Evolutionary conservation across 1,284 basidiomycete genomes (phyloP).

Genomic region (Porogramme epimiltina): DNA sequence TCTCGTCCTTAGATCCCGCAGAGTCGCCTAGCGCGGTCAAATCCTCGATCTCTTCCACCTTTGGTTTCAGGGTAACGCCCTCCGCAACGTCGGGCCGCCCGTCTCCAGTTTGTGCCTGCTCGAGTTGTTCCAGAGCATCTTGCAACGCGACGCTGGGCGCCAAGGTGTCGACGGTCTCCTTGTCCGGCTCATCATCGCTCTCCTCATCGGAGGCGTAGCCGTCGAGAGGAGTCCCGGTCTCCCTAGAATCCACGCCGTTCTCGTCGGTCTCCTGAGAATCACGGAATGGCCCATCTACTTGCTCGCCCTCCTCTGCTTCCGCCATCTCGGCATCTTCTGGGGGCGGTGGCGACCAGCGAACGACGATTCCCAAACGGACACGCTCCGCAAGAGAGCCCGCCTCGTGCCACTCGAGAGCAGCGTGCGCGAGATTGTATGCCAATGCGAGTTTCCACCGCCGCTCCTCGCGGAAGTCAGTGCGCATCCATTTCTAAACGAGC

Average conservation of each 20-base stretch:
- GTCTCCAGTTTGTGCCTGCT: conserved; percentile 3
- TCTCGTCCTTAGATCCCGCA: conserved; percentile 7
- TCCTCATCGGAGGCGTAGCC: conserved; percentile 54
- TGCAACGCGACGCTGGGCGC: conserved; percentile 50
- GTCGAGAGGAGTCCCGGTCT: conserved; percentile 32
- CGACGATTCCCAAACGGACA: conserved; percentile 66
- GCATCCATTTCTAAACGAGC: conserved; percentile 86
- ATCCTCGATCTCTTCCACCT: conserved; percentile 67
- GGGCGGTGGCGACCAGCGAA: conserved; percentile 60
- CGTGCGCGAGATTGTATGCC: conserved; percentile 84
- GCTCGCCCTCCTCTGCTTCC: conserved; percentile 26
- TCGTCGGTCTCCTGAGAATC: conserved; percentile 27
- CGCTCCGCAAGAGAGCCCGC: conserved; percentile 69
- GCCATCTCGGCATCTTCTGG: conserved; percentile 27
- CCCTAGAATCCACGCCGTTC: conserved; percentile 26
- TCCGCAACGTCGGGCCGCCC: conserved; percentile 28
- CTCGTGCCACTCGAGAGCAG: conserved; percentile 87
- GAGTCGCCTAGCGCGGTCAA: conserved; percentile 42
- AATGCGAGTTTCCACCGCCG: conserved; percentile 89
- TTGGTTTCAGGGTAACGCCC: conserved; percentile 47
- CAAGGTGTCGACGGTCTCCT: conserved; percentile 57
- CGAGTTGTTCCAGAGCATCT: conserved; percentile 49
- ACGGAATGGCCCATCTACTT: conserved; percentile 15
- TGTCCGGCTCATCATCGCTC: conserved; percentile 59
- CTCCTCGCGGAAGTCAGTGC: conserved; percentile 94